Percentiles rank a stretch among this genome's conserved stretches.
These are phyloP conservation scores for Fusarium duplospermum DNA, from an alignment of 2,329 filamentous ascomycete genomes.

Conservation along the genomic window DNA sequence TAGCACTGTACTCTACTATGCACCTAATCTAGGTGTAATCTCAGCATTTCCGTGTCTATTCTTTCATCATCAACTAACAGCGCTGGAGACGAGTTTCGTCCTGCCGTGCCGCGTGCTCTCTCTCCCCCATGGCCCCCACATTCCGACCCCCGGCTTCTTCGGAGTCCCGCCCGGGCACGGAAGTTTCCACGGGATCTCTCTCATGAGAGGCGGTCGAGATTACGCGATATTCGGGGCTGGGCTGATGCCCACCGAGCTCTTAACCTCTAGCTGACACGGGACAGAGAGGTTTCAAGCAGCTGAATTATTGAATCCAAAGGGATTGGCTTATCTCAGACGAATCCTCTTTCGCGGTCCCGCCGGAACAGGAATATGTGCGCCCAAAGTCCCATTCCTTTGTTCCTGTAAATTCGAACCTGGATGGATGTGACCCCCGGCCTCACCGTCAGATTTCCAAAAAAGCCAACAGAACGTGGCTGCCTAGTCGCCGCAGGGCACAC, in stretches of 20 bases:
- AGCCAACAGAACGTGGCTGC: conserved; percentile 30
- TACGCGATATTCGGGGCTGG: neutral
- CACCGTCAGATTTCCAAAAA: conserved; percentile 4
- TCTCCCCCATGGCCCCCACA: conserved; percentile 5
- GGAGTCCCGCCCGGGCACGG: conserved; percentile 5
- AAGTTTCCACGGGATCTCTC: neutral
- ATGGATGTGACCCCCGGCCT: neutral
- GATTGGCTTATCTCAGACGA: conserved; percentile 5
- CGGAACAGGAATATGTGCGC: conserved; percentile 16
- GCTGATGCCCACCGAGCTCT: neutral
- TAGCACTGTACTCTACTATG: neutral
- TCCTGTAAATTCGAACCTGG: neutral
- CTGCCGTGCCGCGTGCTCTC: neutral
- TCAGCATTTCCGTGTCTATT: neutral
- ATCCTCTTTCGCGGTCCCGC: conserved; percentile 19
- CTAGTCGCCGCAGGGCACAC: conserved; percentile 9
- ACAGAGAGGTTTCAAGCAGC: neutral
- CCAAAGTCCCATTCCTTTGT: neutral
- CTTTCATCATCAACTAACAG: neutral
- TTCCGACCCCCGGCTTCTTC: conserved; percentile 29
- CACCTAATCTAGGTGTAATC: neutral
- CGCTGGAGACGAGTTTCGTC: neutral
- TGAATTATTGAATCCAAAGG: neutral
- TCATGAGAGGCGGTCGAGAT: conserved; percentile 10
- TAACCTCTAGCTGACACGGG: neutral